These are phyloP conservation scores for Pseudogymnoascus sp. DNA, from an alignment of 2,329 filamentous ascomycete species.

Conservation along the genomic window DNA sequence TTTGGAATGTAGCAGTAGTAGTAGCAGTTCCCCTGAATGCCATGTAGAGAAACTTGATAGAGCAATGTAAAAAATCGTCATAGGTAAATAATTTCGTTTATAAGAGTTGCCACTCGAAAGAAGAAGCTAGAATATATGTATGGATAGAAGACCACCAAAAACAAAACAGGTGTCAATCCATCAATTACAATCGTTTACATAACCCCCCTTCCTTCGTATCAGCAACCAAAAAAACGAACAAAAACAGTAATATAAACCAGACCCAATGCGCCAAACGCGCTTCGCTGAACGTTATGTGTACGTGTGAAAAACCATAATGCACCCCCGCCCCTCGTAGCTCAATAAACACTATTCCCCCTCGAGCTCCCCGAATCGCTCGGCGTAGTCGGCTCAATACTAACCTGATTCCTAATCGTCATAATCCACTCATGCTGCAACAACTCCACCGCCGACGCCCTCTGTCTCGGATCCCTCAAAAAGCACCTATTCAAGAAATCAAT, in stretches of 20 bases:
- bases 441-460: slow-evolving; percentile 76
- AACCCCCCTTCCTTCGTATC: neutral
- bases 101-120: neutral
- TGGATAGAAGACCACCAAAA: neutral
- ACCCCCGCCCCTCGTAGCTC: neutral
- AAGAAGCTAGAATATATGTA: neutral
- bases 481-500: slow-evolving; percentile 85
- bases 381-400: slow-evolving; percentile 54
- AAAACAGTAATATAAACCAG: neutral
- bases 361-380: slow-evolving; percentile 43
- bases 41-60: neutral
- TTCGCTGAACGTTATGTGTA: slow-evolving; percentile 9
- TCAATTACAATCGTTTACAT: slow-evolving; percentile 7
- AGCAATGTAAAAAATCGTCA: neutral
- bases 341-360: neutral
- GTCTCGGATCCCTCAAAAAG: slow-evolving; percentile 76
- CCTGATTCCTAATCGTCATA: slow-evolving; percentile 56
- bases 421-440: slow-evolving; percentile 93
- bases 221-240: neutral
- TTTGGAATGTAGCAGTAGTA: neutral
- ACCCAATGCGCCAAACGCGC: slow-evolving; percentile 5
- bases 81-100: slow-evolving; percentile 2
- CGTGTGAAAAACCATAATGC: neutral
- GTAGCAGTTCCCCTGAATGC: neutral
- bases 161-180: neutral